A percentile compares a stretch with the other conserved stretches of the same genome.
These are phyloP conservation scores for Phalaenopsis aphrodite DNA, from an alignment of 106 monocot species.

Conservation along the genomic window DNA sequence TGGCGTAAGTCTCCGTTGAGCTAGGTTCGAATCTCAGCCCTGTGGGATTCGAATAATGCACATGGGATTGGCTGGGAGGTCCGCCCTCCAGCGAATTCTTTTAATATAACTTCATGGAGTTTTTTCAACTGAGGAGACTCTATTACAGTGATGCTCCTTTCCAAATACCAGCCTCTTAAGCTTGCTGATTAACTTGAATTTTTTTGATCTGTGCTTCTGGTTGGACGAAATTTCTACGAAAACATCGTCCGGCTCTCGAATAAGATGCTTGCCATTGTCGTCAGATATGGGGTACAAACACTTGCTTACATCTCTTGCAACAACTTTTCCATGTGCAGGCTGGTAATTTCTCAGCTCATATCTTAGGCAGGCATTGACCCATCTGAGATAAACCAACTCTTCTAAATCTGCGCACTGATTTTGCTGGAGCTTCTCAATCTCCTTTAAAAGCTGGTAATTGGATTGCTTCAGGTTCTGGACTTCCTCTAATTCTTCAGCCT, in stretches of 20 bases:
- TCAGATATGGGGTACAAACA: slow-evolving; percentile 47
- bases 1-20: too few relatives aligned
- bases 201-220: slow-evolving; percentile 24
- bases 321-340: slow-evolving; percentile 21
- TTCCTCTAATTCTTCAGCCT: background rate
- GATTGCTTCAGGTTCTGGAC: slow-evolving; percentile 22
- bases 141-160: slow-evolving; percentile 14
- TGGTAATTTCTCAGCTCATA: slow-evolving; percentile 56
- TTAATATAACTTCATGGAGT: background rate
- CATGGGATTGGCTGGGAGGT: too few relatives aligned
- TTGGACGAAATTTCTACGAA: slow-evolving; percentile 10
- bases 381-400: slow-evolving; percentile 73
- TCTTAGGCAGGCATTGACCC: slow-evolving; percentile 86
- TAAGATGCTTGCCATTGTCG: slow-evolving; percentile 50
- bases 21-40: too few relatives aligned
- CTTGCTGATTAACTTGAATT: slow-evolving; percentile 56
- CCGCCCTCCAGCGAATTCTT: too few relatives aligned
- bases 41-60: too few relatives aligned
- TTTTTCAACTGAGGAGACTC: background rate
- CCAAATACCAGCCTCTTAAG: slow-evolving; percentile 60
- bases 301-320: slow-evolving; percentile 57
- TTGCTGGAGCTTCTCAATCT: slow-evolving; percentile 45
- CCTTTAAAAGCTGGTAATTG: slow-evolving; percentile 41
- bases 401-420: slow-evolving; percentile 52
- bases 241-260: slow-evolving; percentile 29